Conservation (phyloP, 352 stramenopile species). For the Lagenidium giganteum region DNA sequence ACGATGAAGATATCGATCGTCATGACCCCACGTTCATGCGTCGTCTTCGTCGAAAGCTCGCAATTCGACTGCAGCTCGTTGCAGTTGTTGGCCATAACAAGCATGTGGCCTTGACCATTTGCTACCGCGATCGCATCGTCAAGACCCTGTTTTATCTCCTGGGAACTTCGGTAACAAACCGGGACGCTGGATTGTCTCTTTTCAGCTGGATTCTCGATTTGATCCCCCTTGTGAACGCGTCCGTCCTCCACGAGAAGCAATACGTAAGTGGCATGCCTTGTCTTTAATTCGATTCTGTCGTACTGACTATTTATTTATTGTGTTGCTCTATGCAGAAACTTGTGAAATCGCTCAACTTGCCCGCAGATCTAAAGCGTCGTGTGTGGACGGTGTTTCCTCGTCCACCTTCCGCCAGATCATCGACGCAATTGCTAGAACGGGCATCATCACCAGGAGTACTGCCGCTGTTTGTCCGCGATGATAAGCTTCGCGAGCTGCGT, state of each 20-base stretch:
- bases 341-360: slow-evolving; percentile 54
- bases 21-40: slow-evolving; percentile 30
- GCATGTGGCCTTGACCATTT: slow-evolving; percentile 74
- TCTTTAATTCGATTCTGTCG: not conserved
- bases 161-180: slow-evolving; percentile 54
- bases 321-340: slow-evolving; percentile 43
- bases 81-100: slow-evolving; percentile 69
- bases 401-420: slow-evolving; percentile 25
- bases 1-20: slow-evolving; percentile 24
- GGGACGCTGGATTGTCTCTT: slow-evolving; percentile 56
- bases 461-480: slow-evolving; percentile 18
- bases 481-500: slow-evolving; percentile 17
- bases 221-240: slow-evolving; percentile 70
- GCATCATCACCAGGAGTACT: too few species aligned
- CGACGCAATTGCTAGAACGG: too few species aligned
- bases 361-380: slow-evolving; percentile 47
- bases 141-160: slow-evolving; percentile 79
- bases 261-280: slow-evolving; percentile 42
- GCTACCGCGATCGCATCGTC: slow-evolving; percentile 79
- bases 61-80: slow-evolving; percentile 72
- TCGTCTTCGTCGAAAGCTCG: slow-evolving; percentile 66
- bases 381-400: slow-evolving; percentile 72
- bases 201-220: slow-evolving; percentile 87
- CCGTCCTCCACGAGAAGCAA: slow-evolving; percentile 67
- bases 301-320: slow-evolving; percentile 5